Evolutionary conservation across 2,329 filamentous ascomycete species (phyloP).

Genomic region (Exophiala sideris): DNA sequence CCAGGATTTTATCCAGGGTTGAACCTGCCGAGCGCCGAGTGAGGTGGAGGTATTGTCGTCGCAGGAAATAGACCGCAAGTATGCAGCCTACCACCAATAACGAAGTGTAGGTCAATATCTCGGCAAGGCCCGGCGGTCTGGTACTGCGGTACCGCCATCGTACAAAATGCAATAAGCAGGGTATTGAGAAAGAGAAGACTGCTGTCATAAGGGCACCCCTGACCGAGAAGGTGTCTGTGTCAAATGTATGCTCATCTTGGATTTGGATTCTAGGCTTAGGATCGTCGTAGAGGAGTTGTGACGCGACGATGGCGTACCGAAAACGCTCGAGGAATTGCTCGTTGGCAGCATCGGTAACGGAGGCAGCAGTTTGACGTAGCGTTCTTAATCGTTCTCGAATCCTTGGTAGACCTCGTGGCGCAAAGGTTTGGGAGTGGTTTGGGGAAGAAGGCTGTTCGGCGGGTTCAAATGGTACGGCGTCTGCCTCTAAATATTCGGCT

Average conservation of each 20-base stretch:
- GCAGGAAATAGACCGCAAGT: slow-evolving; percentile 51
- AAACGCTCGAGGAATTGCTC: slow-evolving; percentile 87
- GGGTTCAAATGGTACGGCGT: slow-evolving; percentile 43
- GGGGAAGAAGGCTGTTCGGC: slow-evolving; percentile 37
- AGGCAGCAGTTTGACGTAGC: slow-evolving; percentile 20
- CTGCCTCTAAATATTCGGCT: slow-evolving; percentile 86
- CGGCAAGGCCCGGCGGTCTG: slow-evolving; percentile 39
- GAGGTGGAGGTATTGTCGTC: slow-evolving; percentile 77
- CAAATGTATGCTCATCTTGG: slow-evolving; percentile 12
- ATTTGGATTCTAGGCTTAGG: slow-evolving; percentile 40
- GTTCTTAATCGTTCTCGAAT: slow-evolving; percentile 18
- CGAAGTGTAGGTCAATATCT: slow-evolving; percentile 39
- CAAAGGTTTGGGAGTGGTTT: slow-evolving; percentile 39
- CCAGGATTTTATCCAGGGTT: slow-evolving; percentile 65
- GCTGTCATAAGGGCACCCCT: slow-evolving; percentile 66
- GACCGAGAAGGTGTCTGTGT: slow-evolving; percentile 37
- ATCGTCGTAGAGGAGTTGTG: slow-evolving; percentile 76
- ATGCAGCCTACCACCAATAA: slow-evolving; percentile 12
- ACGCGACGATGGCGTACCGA: slow-evolving; percentile 87
- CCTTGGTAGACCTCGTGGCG: slow-evolving; percentile 39
- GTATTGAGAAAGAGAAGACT: slow-evolving; percentile 57
- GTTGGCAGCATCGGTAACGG: slow-evolving; percentile 36
- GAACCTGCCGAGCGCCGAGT: slow-evolving; percentile 70
- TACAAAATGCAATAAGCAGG: slow-evolving; percentile 69
- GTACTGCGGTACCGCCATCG: slow-evolving; percentile 54